Evolutionary conservation across 1,284 basidiomycete genomes (phyloP), one percentile per base, ranked within the genome.

Genomic region (Afroboletus lepidellus): DNA sequence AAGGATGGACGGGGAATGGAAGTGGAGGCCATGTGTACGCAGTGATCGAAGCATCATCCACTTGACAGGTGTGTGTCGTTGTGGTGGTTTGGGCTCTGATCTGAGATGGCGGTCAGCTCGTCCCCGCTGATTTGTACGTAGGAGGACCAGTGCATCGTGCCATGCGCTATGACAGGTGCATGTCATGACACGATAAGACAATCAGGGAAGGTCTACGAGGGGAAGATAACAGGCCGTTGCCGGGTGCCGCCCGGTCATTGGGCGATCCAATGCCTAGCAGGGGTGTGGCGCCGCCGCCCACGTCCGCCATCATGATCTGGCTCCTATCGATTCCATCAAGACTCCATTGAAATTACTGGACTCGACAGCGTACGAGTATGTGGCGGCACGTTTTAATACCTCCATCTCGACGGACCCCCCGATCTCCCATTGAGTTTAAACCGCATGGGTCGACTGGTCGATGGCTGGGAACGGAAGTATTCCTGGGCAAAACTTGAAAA

Each of bases 1-100:
- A 39, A 37, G 13, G 21, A 43, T 15, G 20, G n/a, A 33, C 8
- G 11, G 13, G 15, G 27, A 37, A 41, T 34, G 25, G 20, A 46
- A 29, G 38, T 11, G 34, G 16, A 13, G 37, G 23, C 46, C 56
- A 62, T 55, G 53, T 41, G 60, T 33, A 34, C 29, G 16, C 51
- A 50, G n/a, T 18, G 41, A 46, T 51, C 50, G 47, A 51, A 38
- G 38, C 29, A n/a, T n/a, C 20, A 48, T 29, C 42, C 12, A n/a
- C 5, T 3, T 43, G 49, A 55, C 41, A 57, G 37, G 56, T 34
- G 34, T 27, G 41, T 20, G 16, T 34, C 15, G 36, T 29, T 13
- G 23, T 32, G 36, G 46, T 41, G 18, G 12, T n/a, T n/a, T 11
- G 27, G 29, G 9, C 34, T 33, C 42, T 3, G 6, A 56, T 41